Base-by-base conservation (phyloP, 257 asterid species). In the Scutellaria minor region DNA sequence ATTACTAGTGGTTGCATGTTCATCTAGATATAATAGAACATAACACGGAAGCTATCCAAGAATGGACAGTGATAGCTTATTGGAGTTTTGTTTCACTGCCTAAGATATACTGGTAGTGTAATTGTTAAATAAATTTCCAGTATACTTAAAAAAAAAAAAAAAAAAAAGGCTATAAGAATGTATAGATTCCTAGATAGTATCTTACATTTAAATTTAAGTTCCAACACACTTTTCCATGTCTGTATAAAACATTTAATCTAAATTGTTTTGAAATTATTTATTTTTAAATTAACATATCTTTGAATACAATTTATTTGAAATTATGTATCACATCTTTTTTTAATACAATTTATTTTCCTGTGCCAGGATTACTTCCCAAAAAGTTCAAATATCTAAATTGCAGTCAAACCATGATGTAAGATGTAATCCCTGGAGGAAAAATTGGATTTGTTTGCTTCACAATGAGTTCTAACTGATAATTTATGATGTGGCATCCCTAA, bases 401-500 rank as follows among this genome's bases (percentile, higher is more conserved):
- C 9, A 6, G 15, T 52, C 18, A 6, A 18, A 15, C 31, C 7
- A 52, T 52, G 11, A 6, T 52, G 31, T 14, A 64, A 39, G 7
- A 40, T 40, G 13, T 39, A 13, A 60, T 14, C 9, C 18, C 7
- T 42, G 18, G 18, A 63, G 6, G 53, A 44, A 9, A 18, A 8
- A 31, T 4, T 31, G 37, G 37, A 31, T 31, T 31, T 31, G 37
- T 31, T 31, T 31, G 37, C 37, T 31, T 31, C 5, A 31, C 37
- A 31, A 2, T 31, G 37, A 31, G 5, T 4, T 31, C 0, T 31
- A 4, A 31, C 37, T 31, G 37, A 2, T 35, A 12, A 59, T 13
- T 13, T 59, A 59, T 37, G 42, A 35, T 37, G 27, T 59, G 65
- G 22, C 65, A 54, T 54, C 61, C 6, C 39, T 54, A 35, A 20